These are phyloP conservation scores for Venturia asperata DNA, from an alignment of 2,329 filamentous ascomycete species.

Conservation along the genomic window DNA sequence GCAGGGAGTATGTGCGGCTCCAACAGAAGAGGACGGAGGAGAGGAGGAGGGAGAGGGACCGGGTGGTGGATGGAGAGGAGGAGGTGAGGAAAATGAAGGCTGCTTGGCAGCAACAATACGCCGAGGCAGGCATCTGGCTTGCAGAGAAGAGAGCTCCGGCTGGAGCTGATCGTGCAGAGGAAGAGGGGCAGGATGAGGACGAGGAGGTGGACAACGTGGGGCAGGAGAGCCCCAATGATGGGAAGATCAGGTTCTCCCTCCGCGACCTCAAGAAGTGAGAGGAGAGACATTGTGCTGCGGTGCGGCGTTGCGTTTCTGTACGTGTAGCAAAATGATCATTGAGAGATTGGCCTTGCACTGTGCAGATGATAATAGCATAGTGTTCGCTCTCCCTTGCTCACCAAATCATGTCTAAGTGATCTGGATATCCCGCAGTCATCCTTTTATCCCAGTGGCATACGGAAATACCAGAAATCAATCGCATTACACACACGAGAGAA, in stretches of 20 bases:
- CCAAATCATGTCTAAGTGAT: not conserved
- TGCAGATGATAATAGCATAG: not conserved
- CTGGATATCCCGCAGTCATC: not conserved
- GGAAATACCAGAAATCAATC: not conserved
- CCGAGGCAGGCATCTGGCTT: not conserved
- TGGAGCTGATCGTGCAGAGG: not conserved
- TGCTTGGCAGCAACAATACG: constrained; percentile 1
- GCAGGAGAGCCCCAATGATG: not conserved
- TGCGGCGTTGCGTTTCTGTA: not conserved
- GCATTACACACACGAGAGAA: too few species aligned
- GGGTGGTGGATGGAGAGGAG: not conserved
- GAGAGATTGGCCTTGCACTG: not conserved
- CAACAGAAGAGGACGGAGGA: not conserved
- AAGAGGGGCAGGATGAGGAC: not conserved
- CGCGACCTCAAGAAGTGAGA: constrained; percentile 7
- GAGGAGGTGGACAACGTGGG: not conserved
- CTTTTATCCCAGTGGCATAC: not conserved
- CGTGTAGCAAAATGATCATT: not conserved
- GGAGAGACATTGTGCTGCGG: not conserved
- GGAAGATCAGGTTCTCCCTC: not conserved
- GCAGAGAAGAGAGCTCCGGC: not conserved
- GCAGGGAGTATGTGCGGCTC: not conserved
- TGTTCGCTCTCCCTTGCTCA: not conserved
- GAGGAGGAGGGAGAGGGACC: not conserved
- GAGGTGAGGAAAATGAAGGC: not conserved